phyloP scores from a whole-genome alignment of 805 yeast species.

The Brettanomyces nanus region DNA sequence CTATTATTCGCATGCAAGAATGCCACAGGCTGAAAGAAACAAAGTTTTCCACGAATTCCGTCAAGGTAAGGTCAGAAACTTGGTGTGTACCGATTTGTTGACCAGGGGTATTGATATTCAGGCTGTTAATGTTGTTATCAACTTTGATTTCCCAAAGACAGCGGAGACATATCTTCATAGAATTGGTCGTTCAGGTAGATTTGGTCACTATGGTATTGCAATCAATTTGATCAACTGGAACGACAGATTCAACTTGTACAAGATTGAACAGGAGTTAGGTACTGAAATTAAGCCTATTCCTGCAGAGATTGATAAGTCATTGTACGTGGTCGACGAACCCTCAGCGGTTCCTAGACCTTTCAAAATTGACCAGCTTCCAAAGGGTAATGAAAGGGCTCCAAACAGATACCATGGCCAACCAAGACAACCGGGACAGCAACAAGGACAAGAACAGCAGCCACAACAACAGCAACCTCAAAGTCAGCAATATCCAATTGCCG shows the following conservation, averaged over 20 bases:
- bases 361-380: slow-evolving; percentile 50
- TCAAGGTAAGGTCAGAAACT: slow-evolving; percentile 94
- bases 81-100: slow-evolving; percentile 92
- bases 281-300: slow-evolving; percentile 98
- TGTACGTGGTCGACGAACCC: slow-evolving; percentile 79
- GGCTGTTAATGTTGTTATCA: slow-evolving; percentile 96
- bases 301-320: slow-evolving; percentile 76
- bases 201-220: slow-evolving; percentile 96
- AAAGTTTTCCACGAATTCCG: slow-evolving; percentile 98
- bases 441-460: slow-evolving; percentile 10
- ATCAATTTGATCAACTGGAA: slow-evolving; percentile 95
- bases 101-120: slow-evolving; percentile 99
- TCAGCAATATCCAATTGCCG: slow-evolving; percentile 6
- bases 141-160: slow-evolving; percentile 96
- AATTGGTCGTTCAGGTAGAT: slow-evolving; percentile 98
- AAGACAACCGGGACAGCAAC: slow-evolving; percentile 21
- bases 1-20: slow-evolving; percentile 92
- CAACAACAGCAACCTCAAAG: slow-evolving; percentile 8
- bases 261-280: slow-evolving; percentile 94
- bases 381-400: slow-evolving; percentile 21
- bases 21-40: slow-evolving; percentile 96
- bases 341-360: slow-evolving; percentile 82
- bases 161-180: slow-evolving; percentile 97
- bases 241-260: slow-evolving; percentile 87
- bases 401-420: slow-evolving; percentile 24